Conservation (phyloP, 75 land plant species). For the Azolla pinnata region DNA sequence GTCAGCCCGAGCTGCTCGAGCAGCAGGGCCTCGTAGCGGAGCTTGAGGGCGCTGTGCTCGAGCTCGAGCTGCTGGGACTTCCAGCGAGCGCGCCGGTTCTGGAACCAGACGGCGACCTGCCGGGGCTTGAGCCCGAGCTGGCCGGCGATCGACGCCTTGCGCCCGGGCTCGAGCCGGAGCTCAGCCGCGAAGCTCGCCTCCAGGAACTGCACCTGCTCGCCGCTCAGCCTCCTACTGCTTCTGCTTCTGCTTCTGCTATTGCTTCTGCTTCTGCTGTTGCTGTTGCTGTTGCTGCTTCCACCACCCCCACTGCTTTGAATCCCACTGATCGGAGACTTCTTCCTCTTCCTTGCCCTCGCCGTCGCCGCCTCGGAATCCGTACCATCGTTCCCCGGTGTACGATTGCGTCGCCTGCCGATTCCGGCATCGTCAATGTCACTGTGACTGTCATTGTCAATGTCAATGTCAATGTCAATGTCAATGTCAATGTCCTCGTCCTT, state of each 20-base stretch:
- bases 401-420: too few relatives aligned
- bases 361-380: not conserved
- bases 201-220: conserved; percentile 30
- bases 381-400: not conserved
- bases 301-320: not conserved
- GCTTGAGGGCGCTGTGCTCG: conserved; percentile 25
- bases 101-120: conserved; percentile 29
- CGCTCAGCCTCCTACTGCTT: conserved; percentile 17
- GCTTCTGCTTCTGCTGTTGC: too few relatives aligned
- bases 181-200: conserved; percentile 38
- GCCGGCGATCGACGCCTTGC: conserved; percentile 20
- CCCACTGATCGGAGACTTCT: not conserved
- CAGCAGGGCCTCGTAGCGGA: conserved; percentile 22
- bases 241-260: too few relatives aligned
- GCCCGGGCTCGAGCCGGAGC: conserved; percentile 35
- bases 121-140: conserved; percentile 24
- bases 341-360: too few relatives aligned
- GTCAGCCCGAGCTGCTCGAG: conserved; percentile 8
- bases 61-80: conserved; percentile 29
- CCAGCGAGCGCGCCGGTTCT: conserved; percentile 20
- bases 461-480: too few relatives aligned
- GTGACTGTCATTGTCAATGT: too few relatives aligned
- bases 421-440: too few relatives aligned
- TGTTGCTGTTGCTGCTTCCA: too few relatives aligned
- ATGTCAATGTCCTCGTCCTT: too few relatives aligned